A percentile compares a stretch with the other conserved stretches of the same genome.
Evolutionary conservation across 805 yeast genomes (phyloP).

Genomic region (Alloascoidea africana): DNA sequence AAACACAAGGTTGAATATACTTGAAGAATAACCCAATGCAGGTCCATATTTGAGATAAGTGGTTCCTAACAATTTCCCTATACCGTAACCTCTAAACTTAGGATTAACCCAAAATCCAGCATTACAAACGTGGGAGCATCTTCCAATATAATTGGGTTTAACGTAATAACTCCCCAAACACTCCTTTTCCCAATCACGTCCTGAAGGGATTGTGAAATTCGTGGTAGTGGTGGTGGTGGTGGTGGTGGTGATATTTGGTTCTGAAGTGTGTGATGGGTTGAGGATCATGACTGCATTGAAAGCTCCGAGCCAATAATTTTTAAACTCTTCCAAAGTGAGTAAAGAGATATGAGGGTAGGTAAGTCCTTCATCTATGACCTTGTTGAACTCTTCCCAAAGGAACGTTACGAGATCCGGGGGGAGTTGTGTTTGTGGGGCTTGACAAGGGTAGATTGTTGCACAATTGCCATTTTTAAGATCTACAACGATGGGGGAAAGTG

Average conservation of each 20-base stretch:
- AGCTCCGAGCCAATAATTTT: slow-evolving; percentile 49
- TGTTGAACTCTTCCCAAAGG: background rate
- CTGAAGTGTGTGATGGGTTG: too few relatives aligned
- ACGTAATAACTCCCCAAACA: slow-evolving; percentile 66
- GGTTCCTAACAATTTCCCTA: slow-evolving; percentile 59
- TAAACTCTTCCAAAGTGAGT: slow-evolving; percentile 32
- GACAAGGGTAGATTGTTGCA: background rate
- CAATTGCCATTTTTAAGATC: background rate
- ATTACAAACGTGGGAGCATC: slow-evolving; percentile 79
- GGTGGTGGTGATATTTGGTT: too few relatives aligned
- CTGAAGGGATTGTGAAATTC: slow-evolving; percentile 12
- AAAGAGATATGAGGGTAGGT: slow-evolving; percentile 37
- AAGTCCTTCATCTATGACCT: background rate
- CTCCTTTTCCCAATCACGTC: slow-evolving; percentile 26
- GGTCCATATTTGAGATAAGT: slow-evolving; percentile 64
- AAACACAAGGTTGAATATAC: slow-evolving; percentile 80
- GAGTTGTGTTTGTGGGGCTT: background rate
- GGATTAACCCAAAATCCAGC: slow-evolving; percentile 70
- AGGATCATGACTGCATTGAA: slow-evolving; percentile 50
- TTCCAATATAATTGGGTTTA: slow-evolving; percentile 76
- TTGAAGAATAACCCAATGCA: slow-evolving; percentile 58
- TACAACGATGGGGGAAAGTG: too few relatives aligned
- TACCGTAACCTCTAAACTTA: slow-evolving; percentile 42
- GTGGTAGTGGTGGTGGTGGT: too few relatives aligned
- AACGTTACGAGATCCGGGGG: slow-evolving; percentile 1